Percentiles rank a stretch among this genome's conserved stretches.
Evolutionary conservation across 805 yeast genomes (phyloP).

Genomic region (Ogataea glucozyma): DNA sequence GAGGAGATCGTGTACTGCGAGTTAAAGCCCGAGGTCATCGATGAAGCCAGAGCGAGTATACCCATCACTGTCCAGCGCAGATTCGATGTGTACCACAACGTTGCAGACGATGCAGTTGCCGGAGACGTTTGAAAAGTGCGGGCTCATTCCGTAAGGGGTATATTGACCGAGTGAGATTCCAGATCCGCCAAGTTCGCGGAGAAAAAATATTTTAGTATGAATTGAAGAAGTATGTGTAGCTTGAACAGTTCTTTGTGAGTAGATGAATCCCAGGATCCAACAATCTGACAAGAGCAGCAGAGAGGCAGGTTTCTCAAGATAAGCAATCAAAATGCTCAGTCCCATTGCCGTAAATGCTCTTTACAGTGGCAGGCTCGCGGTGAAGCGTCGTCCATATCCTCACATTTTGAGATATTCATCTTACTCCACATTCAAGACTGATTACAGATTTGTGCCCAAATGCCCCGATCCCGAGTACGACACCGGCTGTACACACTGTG

Average conservation of each 20-base stretch:
- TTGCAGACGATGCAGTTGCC: slow-evolving; percentile 29
- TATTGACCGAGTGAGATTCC: not conserved
- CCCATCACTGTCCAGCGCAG: slow-evolving; percentile 73
- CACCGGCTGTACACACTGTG: slow-evolving; percentile 65
- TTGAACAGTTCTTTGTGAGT: too few species aligned
- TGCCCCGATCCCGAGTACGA: slow-evolving; percentile 56
- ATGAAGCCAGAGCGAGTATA: slow-evolving; percentile 59
- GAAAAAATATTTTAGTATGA: too few species aligned
- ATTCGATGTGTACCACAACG: slow-evolving; percentile 61
- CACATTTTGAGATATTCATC: too few species aligned
- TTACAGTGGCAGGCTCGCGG: too few species aligned
- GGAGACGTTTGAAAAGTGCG: slow-evolving; percentile 20
- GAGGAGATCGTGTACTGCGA: slow-evolving; percentile 78
- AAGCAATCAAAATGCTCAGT: too few species aligned
- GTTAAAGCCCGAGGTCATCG: slow-evolving; percentile 61
- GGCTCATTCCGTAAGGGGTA: not conserved
- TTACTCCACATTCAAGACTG: slow-evolving; percentile 11
- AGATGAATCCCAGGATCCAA: too few species aligned
- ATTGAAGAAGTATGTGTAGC: too few species aligned
- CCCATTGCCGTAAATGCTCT: too few species aligned
- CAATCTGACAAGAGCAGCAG: too few species aligned
- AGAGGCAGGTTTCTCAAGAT: too few species aligned
- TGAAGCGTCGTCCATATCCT: too few species aligned
- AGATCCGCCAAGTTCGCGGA: not conserved
- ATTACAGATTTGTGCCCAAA: slow-evolving; percentile 13